phyloP scores from a whole-genome alignment of 192 early-diverging fungal species.

The Coemansia sp. region DNA sequence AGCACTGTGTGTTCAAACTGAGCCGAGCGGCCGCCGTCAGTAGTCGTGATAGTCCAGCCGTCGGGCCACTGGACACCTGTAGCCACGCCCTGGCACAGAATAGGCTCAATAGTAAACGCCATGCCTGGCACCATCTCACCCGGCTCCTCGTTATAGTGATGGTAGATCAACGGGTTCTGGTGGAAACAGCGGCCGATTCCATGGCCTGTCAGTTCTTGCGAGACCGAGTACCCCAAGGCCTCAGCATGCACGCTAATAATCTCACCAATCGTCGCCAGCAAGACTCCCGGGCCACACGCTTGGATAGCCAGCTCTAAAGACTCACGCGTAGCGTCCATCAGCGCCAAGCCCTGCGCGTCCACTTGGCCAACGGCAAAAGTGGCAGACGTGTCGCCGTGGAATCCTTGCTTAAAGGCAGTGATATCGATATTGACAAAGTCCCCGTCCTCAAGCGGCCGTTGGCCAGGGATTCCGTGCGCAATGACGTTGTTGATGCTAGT shows the following conservation, averaged over 20 bases:
- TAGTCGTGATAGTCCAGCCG: constrained; percentile 77
- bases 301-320: constrained; percentile 61
- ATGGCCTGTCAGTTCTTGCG: constrained; percentile 79
- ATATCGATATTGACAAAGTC: constrained; percentile 82
- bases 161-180: constrained; percentile 76
- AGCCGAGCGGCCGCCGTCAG: constrained; percentile 79
- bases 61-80: constrained; percentile 79
- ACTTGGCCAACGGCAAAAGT: constrained; percentile 65
- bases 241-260: constrained; percentile 55
- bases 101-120: constrained; percentile 89
- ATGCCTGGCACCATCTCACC: constrained; percentile 74
- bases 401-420: constrained; percentile 65
- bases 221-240: constrained; percentile 60
- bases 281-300: constrained; percentile 73
- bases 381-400: constrained; percentile 71
- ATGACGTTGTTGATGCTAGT: constrained; percentile 85
- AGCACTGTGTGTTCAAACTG: constrained; percentile 88
- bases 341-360: constrained; percentile 55
- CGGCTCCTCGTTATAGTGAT: constrained; percentile 71
- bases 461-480: constrained; percentile 74
- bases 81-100: constrained; percentile 77
- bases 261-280: constrained; percentile 65
- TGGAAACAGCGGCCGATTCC: constrained; percentile 86
- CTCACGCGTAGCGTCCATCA: constrained; percentile 61
- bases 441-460: constrained; percentile 60